phyloP scores from a whole-genome alignment of 495 filamentous ascomycete genomes.

The Astrothelium subdiscretum region DNA sequence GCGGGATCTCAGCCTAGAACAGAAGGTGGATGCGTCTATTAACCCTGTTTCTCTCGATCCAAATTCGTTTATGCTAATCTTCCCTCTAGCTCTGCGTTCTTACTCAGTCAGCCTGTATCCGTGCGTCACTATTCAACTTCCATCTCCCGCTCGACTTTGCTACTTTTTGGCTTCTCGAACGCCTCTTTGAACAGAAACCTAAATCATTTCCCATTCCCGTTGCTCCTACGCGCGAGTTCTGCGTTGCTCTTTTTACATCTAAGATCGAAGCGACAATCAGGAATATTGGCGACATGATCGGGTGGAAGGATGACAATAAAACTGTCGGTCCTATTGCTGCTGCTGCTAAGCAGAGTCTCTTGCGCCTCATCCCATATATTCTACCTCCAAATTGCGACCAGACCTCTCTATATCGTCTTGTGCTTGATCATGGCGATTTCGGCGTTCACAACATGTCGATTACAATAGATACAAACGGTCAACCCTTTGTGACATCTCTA shows the following conservation, averaged over 20 bases:
- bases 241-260: conserved; percentile 22
- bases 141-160: conserved; percentile 14
- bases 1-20: conserved; percentile 13
- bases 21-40: conserved; percentile 18
- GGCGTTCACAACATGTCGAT: conserved; percentile 29
- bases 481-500: conserved; percentile 22
- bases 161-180: conserved; percentile 17
- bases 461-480: conserved; percentile 19
- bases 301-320: conserved; percentile 25
- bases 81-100: conserved; percentile 17
- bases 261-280: conserved; percentile 31
- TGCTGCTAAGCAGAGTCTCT: conserved; percentile 26
- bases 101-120: conserved; percentile 22
- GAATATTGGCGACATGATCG: conserved; percentile 28
- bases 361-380: conserved; percentile 25
- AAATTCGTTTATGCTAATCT: background rate
- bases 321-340: conserved; percentile 25
- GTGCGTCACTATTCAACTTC: conserved; percentile 28
- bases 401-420: conserved; percentile 23
- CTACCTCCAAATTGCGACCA: conserved; percentile 19
- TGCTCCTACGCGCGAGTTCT: conserved; percentile 29
- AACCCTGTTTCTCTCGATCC: conserved; percentile 2
- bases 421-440: conserved; percentile 31
- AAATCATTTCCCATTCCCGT: conserved; percentile 24
- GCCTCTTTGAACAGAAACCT: conserved; percentile 22